Conservation (phyloP, 768 basidiomycete species). For the Mycena haematopus region DNA sequence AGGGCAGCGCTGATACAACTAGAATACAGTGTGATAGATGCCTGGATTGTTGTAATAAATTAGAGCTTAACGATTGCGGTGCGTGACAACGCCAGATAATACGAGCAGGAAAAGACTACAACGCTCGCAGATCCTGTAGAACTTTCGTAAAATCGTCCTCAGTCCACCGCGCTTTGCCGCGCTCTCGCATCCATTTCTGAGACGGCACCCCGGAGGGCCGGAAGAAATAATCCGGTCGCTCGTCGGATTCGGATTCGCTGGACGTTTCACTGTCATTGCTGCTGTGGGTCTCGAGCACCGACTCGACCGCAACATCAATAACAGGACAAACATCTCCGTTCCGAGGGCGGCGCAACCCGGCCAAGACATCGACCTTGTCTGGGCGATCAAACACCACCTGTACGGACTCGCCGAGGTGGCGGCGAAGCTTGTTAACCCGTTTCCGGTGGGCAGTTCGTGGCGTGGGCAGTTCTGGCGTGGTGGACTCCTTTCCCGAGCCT, state of each 20-base stretch:
- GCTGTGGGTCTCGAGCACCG: conserved; percentile 10
- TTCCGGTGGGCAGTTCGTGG: conserved; percentile 31
- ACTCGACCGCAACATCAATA: not conserved
- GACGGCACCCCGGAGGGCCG: not conserved
- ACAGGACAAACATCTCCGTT: conserved; percentile 6
- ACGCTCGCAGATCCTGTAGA: conserved; percentile 19
- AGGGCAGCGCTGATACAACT: conserved; percentile 6
- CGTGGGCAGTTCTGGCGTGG: conserved; percentile 28
- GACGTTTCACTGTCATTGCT: conserved; percentile 21
- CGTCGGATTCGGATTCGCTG: conserved; percentile 13
- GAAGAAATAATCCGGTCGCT: not conserved
- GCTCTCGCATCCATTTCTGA: conserved; percentile 27
- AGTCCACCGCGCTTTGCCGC: conserved; percentile 24
- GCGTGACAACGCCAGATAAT: not conserved
- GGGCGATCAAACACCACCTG: conserved; percentile 25
- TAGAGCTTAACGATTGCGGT: conserved; percentile 4
- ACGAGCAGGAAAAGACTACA: not conserved
- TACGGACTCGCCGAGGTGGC: conserved; percentile 36
- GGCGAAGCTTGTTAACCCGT: conserved; percentile 34
- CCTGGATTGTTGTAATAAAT: not conserved
- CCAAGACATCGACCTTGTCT: conserved; percentile 14
- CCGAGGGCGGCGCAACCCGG: conserved; percentile 3
- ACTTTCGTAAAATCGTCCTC: conserved; percentile 27
- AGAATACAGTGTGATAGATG: conserved; percentile 12
- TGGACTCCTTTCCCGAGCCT: not conserved